Conservation (phyloP, 192 early-diverging fungal genomes). For the Coemansia sp. region DNA sequence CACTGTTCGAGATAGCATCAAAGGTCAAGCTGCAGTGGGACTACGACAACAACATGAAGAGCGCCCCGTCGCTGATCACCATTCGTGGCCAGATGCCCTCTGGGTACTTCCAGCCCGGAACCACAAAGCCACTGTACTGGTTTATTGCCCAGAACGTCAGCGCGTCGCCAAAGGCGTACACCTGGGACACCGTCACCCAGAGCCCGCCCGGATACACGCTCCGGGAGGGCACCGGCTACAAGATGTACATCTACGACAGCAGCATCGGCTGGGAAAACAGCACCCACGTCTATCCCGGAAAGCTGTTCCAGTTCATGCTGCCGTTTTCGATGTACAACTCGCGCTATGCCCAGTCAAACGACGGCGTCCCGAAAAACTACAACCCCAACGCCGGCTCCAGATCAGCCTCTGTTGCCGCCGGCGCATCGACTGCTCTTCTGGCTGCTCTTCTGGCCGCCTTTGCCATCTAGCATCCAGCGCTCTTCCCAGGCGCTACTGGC, state of each 20-base stretch:
- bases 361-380: conserved; percentile 52
- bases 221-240: conserved; percentile 48
- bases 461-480: conserved; percentile 9
- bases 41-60: conserved; percentile 55
- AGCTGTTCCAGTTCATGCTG: conserved; percentile 56
- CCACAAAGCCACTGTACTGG: conserved; percentile 54
- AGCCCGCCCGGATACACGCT: conserved; percentile 55
- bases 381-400: conserved; percentile 47
- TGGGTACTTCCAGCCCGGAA: conserved; percentile 46
- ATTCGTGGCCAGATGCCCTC: conserved; percentile 52
- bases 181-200: conserved; percentile 51
- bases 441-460: conserved; percentile 9
- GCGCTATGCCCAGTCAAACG: conserved; percentile 52
- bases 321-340: conserved; percentile 58
- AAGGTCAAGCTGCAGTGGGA: conserved; percentile 51
- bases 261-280: conserved; percentile 55
- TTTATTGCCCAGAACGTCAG: conserved; percentile 53
- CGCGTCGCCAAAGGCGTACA: conserved; percentile 35
- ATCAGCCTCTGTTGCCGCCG: conserved; percentile 12
- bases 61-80: conserved; percentile 39
- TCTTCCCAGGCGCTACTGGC: no score
- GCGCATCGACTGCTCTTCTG: conserved; percentile 14
- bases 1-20: conserved; percentile 48
- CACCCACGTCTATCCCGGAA: conserved; percentile 45
- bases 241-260: conserved; percentile 51